Evolutionary conservation across 2,329 filamentous ascomycete genomes (phyloP).

Genomic region (Colletotrichum sp.): DNA sequence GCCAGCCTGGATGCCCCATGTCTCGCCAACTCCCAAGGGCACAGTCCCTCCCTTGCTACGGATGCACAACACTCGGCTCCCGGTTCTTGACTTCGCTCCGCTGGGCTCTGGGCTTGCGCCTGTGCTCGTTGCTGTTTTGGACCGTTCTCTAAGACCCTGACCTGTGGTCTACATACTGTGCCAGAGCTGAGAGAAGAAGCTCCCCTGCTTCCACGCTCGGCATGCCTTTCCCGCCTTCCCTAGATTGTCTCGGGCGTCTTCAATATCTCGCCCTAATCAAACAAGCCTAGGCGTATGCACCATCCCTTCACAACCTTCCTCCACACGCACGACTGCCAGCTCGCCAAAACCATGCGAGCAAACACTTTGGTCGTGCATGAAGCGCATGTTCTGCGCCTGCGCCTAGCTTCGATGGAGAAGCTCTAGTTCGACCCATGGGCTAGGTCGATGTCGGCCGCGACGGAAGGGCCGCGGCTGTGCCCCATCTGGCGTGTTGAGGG

Average conservation of each 20-base stretch:
- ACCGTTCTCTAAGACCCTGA: neutral
- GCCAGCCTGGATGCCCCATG: neutral
- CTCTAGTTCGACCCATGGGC: conserved; percentile 1
- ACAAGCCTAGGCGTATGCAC: neutral
- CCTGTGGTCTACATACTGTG: neutral
- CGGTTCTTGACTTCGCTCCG: neutral
- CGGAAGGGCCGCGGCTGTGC: neutral
- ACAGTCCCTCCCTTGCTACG: conserved; percentile 14
- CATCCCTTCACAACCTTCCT: conserved; percentile 12
- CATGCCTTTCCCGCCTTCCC: conserved; percentile 10
- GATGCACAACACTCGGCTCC: neutral
- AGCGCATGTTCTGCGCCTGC: neutral
- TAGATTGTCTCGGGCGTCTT: conserved; percentile 17
- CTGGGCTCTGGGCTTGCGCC: neutral
- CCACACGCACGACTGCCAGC: neutral
- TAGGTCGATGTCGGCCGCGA: neutral
- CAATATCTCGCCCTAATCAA: conserved; percentile 23
- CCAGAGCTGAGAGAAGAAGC: neutral
- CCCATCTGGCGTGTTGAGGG: neutral
- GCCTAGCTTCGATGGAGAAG: neutral
- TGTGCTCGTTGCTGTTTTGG: neutral
- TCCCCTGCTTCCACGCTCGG: conserved; percentile 11
- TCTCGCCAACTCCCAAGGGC: neutral
- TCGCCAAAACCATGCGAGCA: neutral
- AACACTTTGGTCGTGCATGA: neutral